Base-by-base conservation (phyloP, 495 filamentous ascomycete genomes). In the Penicillium ucsense region DNA sequence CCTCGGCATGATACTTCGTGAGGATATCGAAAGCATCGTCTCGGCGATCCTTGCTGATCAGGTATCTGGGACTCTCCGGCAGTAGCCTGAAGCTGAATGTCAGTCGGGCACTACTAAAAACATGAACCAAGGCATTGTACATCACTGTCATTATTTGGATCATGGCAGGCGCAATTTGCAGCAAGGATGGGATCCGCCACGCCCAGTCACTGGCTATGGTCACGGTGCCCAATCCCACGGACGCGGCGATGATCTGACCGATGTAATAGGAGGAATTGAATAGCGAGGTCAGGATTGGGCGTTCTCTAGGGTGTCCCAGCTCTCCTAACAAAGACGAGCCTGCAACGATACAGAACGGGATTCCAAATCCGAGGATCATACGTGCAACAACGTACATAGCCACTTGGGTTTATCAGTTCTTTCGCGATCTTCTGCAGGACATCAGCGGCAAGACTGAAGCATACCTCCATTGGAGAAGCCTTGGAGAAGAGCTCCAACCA, bases 251-350 rank as follows among this genome's bases (percentile, higher is more conserved):
- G 43, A 84, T 78, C 41, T 75, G 71, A 5, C 82, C 81, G 49
- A 83, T 66, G 55, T 79, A 85, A 59, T 78, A 84, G 12, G 71
- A 75, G 4, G 77, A 75, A 55, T 85, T 84, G 69, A 83, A 85
- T 4, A 85, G 69, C 30, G 79, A 82, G 4, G 79, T 85, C 50
- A 87, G 57, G 36, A 83, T 71, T 8, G 78, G 68, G 49, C 81
- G 76, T 54, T 86, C 80, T 55, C 80, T 82, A 12, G 83, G 84
- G 59, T 84, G 77, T 0, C 71, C 74, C 27, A 86, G 69, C 51
- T 86, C 84, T 52, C 76, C 82, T 34, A 86, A 78, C 45, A 85
- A 59, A 20, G 76, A 73, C 3, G 81, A 79, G 12, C 78, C 81
- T 4, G 79, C 80, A 31, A 82, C 72, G 51, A 84, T 84, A 50